Conservation (phyloP, 2,329 filamentous ascomycete species). For the Calonectria honghensis region DNA sequence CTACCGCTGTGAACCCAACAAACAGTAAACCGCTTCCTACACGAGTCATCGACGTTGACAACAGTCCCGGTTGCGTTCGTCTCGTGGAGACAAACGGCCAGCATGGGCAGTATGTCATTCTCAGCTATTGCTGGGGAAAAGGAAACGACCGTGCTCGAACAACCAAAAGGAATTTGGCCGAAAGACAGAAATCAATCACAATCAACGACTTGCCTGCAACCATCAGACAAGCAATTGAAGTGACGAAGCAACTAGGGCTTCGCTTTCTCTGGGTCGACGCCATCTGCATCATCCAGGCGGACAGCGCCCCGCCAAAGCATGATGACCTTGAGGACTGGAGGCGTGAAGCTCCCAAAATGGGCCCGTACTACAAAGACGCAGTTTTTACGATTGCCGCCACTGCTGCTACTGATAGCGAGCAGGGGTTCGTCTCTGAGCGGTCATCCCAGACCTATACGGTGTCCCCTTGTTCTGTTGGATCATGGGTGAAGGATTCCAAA, state of each 20-base stretch:
- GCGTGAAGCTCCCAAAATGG: not conserved
- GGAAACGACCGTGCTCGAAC: slow-evolving; percentile 6
- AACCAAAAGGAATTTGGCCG: not conserved
- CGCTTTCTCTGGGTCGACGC: not conserved
- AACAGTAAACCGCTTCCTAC: not conserved
- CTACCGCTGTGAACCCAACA: not conserved
- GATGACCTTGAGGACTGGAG: not conserved
- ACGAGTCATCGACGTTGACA: not conserved
- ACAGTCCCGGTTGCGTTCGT: not conserved
- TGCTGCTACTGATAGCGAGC: not conserved
- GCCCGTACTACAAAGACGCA: not conserved
- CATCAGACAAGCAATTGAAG: not conserved
- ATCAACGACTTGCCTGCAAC: not conserved
- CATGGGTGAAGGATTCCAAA: not conserved
- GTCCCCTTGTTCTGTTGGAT: not conserved
- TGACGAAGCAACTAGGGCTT: not conserved
- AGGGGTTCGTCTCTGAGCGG: not conserved
- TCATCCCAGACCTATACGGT: not conserved
- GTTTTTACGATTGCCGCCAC: not conserved
- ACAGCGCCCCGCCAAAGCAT: not conserved
- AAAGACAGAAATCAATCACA: not conserved
- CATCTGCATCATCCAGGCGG: slow-evolving; percentile 2
- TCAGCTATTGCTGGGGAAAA: slow-evolving; percentile 10
- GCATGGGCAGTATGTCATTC: not conserved
- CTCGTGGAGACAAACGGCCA: not conserved